Evolutionary conservation across 2,329 filamentous ascomycete species (phyloP), one percentile per base, ranked within the genome.

Genomic region (Aspergillus sp.): DNA sequence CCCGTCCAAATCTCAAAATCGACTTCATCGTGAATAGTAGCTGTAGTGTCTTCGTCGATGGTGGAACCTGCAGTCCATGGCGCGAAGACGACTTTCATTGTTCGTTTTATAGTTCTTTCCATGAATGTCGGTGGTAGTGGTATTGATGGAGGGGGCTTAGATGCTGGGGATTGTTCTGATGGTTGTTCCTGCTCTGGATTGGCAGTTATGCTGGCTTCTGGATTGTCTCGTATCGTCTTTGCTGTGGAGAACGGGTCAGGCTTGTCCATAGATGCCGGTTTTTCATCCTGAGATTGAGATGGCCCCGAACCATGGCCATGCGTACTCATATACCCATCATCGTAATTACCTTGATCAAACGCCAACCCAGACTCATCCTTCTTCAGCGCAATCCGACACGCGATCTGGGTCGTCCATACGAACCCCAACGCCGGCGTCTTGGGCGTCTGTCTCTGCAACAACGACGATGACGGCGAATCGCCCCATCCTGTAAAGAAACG

Each of bases 401-500:
- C 82, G 43, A 96, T 82, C 72, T 96, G 90, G 25, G 90, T 91
- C 2, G 88, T 84, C 91, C 91, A 97, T 9, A 94, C 85, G 6
- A 95, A 76, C 0, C 91, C 91, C 20, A 97, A 71, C 5, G 87
- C 87, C 0, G 91, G 91, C 0, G 88, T 95, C 70, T 96, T 97
- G 47, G 57, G 55, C 2, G 63, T 85, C 70, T 46, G 49, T 23
- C 44, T 49, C 23, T 53, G 51, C 25, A 46, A 41, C 23, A 19
- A 30, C 4, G 46, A 41, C n/a, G 43, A 46, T 5, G 35, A 53
- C 7, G 77, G 72, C 48, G 83, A 76, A 65, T 95, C 88, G 19
- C 91, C 90, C 91, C 93, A 96, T 53, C 93, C 90, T 3, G 90
- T 94, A 70, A 96, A 95, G 81, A 90, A 96, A 39, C 87, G 81